Evolutionary conservation across 192 early-diverging fungal genomes (phyloP), one percentile per base, ranked within the genome.

Genomic region (Linnemannia zychae): DNA sequence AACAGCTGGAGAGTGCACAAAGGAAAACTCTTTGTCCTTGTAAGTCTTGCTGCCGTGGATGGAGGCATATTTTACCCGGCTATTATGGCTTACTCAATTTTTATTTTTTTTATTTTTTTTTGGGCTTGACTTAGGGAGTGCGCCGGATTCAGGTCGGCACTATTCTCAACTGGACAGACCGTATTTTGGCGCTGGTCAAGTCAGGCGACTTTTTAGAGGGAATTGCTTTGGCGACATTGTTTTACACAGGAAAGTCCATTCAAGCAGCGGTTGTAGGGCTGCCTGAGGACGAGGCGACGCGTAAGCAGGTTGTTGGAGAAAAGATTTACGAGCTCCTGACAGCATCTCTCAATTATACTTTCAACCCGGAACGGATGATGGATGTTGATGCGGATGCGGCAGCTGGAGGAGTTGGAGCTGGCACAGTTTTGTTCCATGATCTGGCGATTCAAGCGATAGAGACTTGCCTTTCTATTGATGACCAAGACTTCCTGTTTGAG

Each of bases 121-220:
- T n/a, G n/a, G 28, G 28, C 22, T 31, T 31, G n/a, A 11, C 0
- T 12, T 75, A 91, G 91, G 92, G 92, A 24, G 77, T 93, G n/a
- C 68, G 86, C 33, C 90, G 91, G 65, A 44, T 93, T 22, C 90
- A 81, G 77, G 82, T 89, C 22, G 92, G 92, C 22, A 91, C 90
- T 0, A 72, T 93, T 20, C 71, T 93, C 37, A 90, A 91, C 24
- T 93, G 92, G 92, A 88, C 88, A 16, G 92, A 93, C 72, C 87
- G 92, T 13, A 90, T 93, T 44, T 48, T 91, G 34, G 92, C 91
- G 0, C 71, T 91, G 48, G 89, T 93, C 3, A 82, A 89, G 47
- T 90, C 91, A 34, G 92, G 91, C 20, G 89, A 91, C 49, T 93
- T 93, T 66, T 69, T 93, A 20, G 90, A 93, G 48, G 90, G 87